These are phyloP conservation scores for Mucor mucedo DNA, from an alignment of 371 early-diverging fungal genomes.

Conservation along the genomic window DNA sequence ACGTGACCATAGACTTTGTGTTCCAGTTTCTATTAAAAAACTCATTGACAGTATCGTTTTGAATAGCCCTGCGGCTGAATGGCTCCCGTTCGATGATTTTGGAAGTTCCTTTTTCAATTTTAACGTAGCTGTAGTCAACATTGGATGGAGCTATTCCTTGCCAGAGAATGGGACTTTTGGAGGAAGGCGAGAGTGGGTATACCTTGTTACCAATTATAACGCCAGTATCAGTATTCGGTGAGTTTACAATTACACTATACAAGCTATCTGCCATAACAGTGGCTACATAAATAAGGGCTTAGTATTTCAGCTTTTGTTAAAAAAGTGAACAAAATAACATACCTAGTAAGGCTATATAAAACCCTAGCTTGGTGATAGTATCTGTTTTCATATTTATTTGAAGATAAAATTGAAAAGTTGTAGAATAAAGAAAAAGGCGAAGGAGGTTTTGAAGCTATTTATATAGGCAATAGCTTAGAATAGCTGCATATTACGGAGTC, in stretches of 20 bases:
- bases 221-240: conserved; percentile 14
- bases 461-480: no score
- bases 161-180: conserved; percentile 17
- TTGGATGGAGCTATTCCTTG: conserved; percentile 24
- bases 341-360: no score
- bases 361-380: no score
- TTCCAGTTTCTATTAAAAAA: conserved; percentile 29
- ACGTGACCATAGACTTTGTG: background rate
- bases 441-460: no score
- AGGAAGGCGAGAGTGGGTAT: conserved; percentile 10
- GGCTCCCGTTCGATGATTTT: conserved; percentile 16
- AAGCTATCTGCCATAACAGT: conserved; percentile 4
- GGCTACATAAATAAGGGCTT: background rate
- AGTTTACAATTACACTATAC: conserved; percentile 24
- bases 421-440: no score
- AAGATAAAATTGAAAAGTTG: background rate
- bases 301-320: background rate
- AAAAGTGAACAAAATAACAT: background rate
- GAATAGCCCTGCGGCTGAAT: conserved; percentile 10
- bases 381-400: background rate
- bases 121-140: conserved; percentile 22
- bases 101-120: conserved; percentile 12
- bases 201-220: conserved; percentile 12
- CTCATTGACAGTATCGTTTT: conserved; percentile 19
- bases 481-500: no score